Evolutionary conservation across 1,139 yeast genomes (phyloP), one percentile per base, ranked within the genome.

Genomic region (Hanseniaspora sp.): DNA sequence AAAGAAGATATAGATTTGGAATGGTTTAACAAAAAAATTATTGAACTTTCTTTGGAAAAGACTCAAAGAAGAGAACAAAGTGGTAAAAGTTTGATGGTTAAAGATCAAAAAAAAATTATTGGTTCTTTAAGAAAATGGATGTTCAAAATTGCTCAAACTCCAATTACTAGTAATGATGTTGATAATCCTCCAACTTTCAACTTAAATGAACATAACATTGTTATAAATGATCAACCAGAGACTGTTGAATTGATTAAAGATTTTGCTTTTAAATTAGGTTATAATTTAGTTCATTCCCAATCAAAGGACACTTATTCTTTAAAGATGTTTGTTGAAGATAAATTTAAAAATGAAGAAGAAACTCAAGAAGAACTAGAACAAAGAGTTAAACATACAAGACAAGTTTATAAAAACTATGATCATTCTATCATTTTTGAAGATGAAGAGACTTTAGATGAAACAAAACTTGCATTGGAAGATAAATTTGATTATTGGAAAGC

Each of bases 11-110:
- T 87, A 56, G 96, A 92, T 66, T 80, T 84, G 44, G 95, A 84
- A 59, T 90, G 96, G 96, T 86, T 88, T 68, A 87, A 86, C 67
- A 79, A 83, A 63, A 86, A 85, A 62, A 75, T 90, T 57, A 94
- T 86, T 60, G 81, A 83, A 61, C 81, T 90, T 56, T 83, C 95
- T 3, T 73, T 83, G 45, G 74, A 80, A 54, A 94, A 92, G 59
- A 83, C 79, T 59, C 78, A 77, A 63, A 80, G 78, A 63, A 77
- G 94, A 65, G 77, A 77, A 56, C 74, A 79, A 61, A 72, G 75
- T 56, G 92, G 94, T 15, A 82, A 81, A 61, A 70, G 83, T 55
- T 70, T 84, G 35, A 69, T 92, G 43, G 71, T 87, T 54, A 80
- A 82, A 57, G 82, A 81, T 58, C 95, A 92, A 68, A 83, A 81